Evolutionary conservation across 441 rosid genomes (phyloP), one percentile per base, ranked within the genome.

Genomic region (Lepidium campestre): DNA sequence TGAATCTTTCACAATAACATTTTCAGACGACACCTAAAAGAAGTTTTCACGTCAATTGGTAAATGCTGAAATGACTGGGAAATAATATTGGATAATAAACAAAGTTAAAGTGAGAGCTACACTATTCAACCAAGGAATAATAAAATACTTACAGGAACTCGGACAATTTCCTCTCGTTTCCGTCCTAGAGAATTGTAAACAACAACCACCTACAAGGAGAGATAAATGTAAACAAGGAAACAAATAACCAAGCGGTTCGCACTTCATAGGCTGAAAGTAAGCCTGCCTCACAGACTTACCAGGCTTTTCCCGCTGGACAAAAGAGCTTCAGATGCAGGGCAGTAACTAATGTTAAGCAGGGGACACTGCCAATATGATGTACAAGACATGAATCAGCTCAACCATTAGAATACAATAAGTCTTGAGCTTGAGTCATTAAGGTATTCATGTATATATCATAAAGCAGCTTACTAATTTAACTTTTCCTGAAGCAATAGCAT

Each of bases 151-250:
- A 87, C 93, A 52, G 90, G 93, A 72, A 87, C 72, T 62, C 81
- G 83, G 37, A 87, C 73, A 35, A 85, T 70, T 77, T 87, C 93
- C 68, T 87, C 86, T 67, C 93, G 79, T 67, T 77, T 74, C 93
- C 93, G 85, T 78, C 91, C 93, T 19, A 87, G 81, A 62, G 93
- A 75, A 60, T 87, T 85, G 77, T 87, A 87, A 60, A 79, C 68
- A 46, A 87, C 81, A 41, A 87, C 77, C 31, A 85, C 80, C 93
- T 87, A 72, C 64, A 58, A 75, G 61, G 23, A 34, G 53, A 73
- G 64, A 69, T 57, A 31, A 74, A 15, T 57, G 47, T 40, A 27
- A 59, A 44, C 12, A 45, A 11, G 49, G 64, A 57, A 39, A 47
- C 27, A 42, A 36, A 37, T 44, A 57, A 50, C 31, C 37, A 70